phyloP scores from a whole-genome alignment of 148 eudicot species.

The Cornus suecica region DNA sequence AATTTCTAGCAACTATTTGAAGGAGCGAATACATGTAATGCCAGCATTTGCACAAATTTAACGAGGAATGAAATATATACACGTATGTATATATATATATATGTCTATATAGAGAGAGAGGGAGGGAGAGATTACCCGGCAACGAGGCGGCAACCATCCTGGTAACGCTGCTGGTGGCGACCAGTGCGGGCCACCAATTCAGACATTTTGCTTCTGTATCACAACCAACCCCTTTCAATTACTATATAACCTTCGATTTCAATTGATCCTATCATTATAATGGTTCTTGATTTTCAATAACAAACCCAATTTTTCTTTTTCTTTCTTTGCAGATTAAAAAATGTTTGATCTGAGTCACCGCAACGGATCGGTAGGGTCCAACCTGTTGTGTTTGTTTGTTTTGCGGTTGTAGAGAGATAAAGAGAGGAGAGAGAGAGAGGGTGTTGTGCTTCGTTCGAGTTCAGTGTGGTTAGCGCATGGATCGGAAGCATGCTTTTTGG shows the following conservation, averaged over 20 bases:
- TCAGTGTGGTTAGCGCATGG: not conserved
- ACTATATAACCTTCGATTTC: not conserved
- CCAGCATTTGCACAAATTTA: not conserved
- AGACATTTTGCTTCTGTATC: slow-evolving; percentile 39
- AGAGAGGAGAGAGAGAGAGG: no score
- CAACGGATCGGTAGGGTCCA: not conserved
- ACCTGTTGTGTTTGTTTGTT: not conserved
- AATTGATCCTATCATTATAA: not conserved
- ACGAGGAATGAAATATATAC: not conserved
- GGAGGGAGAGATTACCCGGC: slow-evolving; percentile 46
- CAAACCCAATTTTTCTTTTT: not conserved
- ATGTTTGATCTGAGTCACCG: not conserved
- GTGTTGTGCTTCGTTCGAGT: no score
- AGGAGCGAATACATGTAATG: not conserved
- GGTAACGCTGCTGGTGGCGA: slow-evolving; percentile 76
- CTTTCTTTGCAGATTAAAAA: not conserved
- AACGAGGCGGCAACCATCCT: slow-evolving; percentile 71
- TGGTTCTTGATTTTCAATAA: not conserved
- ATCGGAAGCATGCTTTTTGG: not conserved
- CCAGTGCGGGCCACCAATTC: slow-evolving; percentile 90
- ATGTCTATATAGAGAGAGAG: not conserved
- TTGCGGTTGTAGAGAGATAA: not conserved
- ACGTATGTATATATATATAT: not conserved
- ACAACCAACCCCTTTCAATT: not conserved
- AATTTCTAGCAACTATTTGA: no score